phyloP scores from a whole-genome alignment of 768 basidiomycete genomes.

The Amanita molliuscula region DNA sequence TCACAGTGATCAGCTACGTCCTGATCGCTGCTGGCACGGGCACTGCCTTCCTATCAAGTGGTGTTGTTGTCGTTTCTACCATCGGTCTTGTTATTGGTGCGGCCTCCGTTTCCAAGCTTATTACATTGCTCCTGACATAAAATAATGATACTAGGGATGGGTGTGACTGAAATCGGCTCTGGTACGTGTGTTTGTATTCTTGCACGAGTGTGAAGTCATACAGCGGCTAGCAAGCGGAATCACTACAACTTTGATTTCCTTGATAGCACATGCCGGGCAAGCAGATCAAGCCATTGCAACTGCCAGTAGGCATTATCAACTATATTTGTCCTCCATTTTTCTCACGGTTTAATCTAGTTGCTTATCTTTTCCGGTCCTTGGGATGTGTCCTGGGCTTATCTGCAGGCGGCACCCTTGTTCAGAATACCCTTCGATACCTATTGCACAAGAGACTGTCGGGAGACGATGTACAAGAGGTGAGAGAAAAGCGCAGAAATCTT shows the following conservation, averaged over 20 bases:
- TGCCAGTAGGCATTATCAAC: slow-evolving; percentile 28
- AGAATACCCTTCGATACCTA: slow-evolving; percentile 34
- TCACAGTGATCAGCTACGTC: slow-evolving; percentile 35
- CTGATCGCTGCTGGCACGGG: slow-evolving; percentile 27
- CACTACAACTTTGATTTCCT: slow-evolving; percentile 47
- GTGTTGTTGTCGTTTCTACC: slow-evolving; percentile 24
- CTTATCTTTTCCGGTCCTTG: slow-evolving; percentile 58
- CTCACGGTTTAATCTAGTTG: slow-evolving; percentile 24
- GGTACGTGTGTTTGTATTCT: slow-evolving; percentile 20
- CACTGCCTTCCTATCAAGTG: slow-evolving; percentile 27
- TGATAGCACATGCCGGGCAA: slow-evolving; percentile 54
- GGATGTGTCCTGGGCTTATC: slow-evolving; percentile 51
- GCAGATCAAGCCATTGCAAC: slow-evolving; percentile 58
- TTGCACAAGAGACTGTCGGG: slow-evolving; percentile 32
- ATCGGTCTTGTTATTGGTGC: slow-evolving; percentile 31
- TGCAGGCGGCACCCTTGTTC: slow-evolving; percentile 43
- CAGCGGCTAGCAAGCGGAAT: slow-evolving; percentile 31
- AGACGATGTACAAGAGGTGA: slow-evolving; percentile 44
- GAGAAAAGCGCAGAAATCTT: slow-evolving; percentile 6
- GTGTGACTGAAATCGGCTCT: slow-evolving; percentile 32
- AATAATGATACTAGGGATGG: slow-evolving; percentile 17
- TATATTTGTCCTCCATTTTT: not conserved
- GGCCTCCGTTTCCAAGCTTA: slow-evolving; percentile 3
- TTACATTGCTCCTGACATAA: not conserved
- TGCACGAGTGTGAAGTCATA: not conserved